A percentile compares a stretch with the other conserved stretches of the same genome.
These are phyloP conservation scores for Panicum hallii DNA, from an alignment of 202 grass and related monocot species.

Conservation along the genomic window DNA sequence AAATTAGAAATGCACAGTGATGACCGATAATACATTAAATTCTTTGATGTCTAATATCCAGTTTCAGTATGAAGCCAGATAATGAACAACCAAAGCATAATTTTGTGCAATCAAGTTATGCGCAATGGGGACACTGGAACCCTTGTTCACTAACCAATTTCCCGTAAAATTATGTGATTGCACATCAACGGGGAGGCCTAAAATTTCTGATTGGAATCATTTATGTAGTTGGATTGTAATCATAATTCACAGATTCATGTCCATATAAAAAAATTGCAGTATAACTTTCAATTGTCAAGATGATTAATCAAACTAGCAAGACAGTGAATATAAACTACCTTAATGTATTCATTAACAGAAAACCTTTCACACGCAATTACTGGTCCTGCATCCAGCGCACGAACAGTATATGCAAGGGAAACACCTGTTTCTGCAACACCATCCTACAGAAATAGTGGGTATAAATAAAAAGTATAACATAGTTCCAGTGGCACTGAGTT, in stretches of 20 bases:
- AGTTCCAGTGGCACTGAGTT: slow-evolving; percentile 13
- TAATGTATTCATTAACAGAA: slow-evolving; percentile 73
- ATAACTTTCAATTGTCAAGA: slow-evolving; percentile 19
- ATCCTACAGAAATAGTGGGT: slow-evolving; percentile 60
- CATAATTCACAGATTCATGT: not conserved
- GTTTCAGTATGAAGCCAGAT: not conserved
- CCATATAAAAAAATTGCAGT: slow-evolving; percentile 1
- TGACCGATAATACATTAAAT: slow-evolving; percentile 2
- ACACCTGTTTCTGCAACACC: slow-evolving; percentile 96
- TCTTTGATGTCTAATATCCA: slow-evolving; percentile 8
- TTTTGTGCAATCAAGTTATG: not conserved
- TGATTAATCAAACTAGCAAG: slow-evolving; percentile 33
- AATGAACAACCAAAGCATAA: slow-evolving; percentile 15
- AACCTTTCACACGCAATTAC: slow-evolving; percentile 81
- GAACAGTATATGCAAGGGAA: slow-evolving; percentile 90
- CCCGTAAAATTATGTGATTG: not conserved
- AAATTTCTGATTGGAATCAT: not conserved
- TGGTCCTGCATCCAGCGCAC: slow-evolving; percentile 84
- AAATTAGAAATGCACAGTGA: not conserved
- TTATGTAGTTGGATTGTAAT: slow-evolving; percentile 18
- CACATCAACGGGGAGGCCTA: slow-evolving; percentile 18
- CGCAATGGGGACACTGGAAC: not conserved
- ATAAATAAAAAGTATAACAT: slow-evolving; percentile 6
- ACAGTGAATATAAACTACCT: slow-evolving; percentile 54
- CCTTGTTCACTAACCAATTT: not conserved